These are phyloP conservation scores for Vitis hybrid DNA, from an alignment of 177 flowering plant species.

Conservation along the genomic window DNA sequence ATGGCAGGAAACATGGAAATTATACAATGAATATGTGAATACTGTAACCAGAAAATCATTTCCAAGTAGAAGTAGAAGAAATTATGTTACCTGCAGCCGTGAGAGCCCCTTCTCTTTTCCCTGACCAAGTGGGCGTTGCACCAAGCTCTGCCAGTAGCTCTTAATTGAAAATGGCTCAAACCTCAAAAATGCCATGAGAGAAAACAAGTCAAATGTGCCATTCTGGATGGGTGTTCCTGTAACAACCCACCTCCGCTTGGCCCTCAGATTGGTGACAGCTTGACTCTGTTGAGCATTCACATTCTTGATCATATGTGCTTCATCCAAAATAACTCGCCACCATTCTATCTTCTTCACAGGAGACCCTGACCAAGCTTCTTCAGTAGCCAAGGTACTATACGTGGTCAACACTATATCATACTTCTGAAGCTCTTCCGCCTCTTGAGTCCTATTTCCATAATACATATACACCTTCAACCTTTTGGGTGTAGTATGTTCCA, in stretches of 20 bases:
- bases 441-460: constrained; percentile 66
- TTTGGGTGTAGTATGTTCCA: constrained; percentile 66
- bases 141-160: constrained; percentile 70
- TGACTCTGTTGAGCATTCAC: constrained; percentile 50
- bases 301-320: constrained; percentile 89
- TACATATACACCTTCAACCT: constrained; percentile 70
- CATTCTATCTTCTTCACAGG: constrained; percentile 71
- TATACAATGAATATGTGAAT: too few species aligned
- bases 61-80: neutral
- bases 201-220: constrained; percentile 75
- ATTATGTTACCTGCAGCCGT: constrained; percentile 68
- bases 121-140: constrained; percentile 68
- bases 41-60: neutral
- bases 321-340: constrained; percentile 88
- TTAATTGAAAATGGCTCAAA: constrained; percentile 87
- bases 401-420: constrained; percentile 86
- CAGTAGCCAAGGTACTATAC: constrained; percentile 65
- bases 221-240: constrained; percentile 94
- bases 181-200: constrained; percentile 76
- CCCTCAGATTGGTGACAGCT: constrained; percentile 62
- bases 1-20: too few species aligned
- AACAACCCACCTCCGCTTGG: constrained; percentile 82
- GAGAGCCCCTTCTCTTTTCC: constrained; percentile 59
- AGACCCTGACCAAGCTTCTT: constrained; percentile 30
- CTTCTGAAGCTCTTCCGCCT: constrained; percentile 54